Conservation (phyloP, 2,329 filamentous ascomycete genomes). For the Nemania sp. region DNA sequence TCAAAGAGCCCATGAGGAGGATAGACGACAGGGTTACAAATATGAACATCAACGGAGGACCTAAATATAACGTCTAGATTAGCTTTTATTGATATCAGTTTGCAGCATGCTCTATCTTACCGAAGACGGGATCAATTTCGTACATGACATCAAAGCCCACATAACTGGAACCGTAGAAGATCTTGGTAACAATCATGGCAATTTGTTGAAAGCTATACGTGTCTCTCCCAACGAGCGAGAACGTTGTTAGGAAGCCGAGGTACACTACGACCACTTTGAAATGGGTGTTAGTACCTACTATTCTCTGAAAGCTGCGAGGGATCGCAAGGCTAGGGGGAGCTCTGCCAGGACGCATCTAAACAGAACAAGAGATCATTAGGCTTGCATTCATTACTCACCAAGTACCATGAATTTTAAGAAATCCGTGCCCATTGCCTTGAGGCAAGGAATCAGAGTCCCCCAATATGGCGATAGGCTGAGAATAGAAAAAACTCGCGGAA, state of each 20-base stretch:
- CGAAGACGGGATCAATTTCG: slow-evolving; percentile 61
- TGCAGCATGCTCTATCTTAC: slow-evolving; percentile 27
- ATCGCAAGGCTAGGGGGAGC: background rate
- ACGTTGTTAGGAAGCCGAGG: slow-evolving; percentile 86
- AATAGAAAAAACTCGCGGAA: slow-evolving; percentile 86
- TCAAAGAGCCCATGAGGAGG: slow-evolving; percentile 76
- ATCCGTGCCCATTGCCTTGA: slow-evolving; percentile 94
- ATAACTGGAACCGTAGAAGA: slow-evolving; percentile 78
- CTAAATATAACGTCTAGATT: slow-evolving; percentile 26
- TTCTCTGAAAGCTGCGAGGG: background rate
- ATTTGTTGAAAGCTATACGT: slow-evolving; percentile 67
- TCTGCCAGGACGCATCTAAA: too few species aligned
- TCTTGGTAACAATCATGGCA: slow-evolving; percentile 77
- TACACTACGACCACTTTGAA: slow-evolving; percentile 57
- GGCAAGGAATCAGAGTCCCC: slow-evolving; percentile 84
- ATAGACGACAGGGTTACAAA: slow-evolving; percentile 81
- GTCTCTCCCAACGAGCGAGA: slow-evolving; percentile 76
- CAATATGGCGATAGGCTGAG: slow-evolving; percentile 88
- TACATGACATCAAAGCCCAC: slow-evolving; percentile 73
- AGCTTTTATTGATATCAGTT: slow-evolving; percentile 8
- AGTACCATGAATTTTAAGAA: slow-evolving; percentile 77
- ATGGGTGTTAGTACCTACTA: slow-evolving; percentile 9
- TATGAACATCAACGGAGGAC: slow-evolving; percentile 67
- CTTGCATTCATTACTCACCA: slow-evolving; percentile 62
- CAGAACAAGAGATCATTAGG: background rate